Base-by-base conservation (phyloP, 805 yeast genomes). In the Lachancea lanzarotensis region DNA sequence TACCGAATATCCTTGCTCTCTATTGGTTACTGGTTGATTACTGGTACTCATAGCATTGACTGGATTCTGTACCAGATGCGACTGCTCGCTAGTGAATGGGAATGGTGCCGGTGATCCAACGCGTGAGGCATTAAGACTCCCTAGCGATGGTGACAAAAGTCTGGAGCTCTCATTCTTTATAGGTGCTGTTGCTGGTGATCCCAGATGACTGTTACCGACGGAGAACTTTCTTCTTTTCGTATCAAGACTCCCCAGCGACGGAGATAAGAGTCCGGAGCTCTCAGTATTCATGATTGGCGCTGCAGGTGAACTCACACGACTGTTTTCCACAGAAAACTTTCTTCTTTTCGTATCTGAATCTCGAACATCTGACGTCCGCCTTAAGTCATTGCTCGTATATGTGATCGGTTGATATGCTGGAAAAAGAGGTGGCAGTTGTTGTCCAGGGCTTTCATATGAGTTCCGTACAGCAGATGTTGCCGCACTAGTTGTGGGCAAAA, bases 331-430 rank as follows among this genome's bases (percentile, higher is more conserved):
- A 17, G 43, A 19, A 9, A 43, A 29, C 36, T 54, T 56, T 22
- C 64, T 55, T 41, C 56, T 57, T 48, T 60, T 62, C 13, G 47
- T 45, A 15, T 47, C 54, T 33, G 49, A 46, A 15, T 49, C 56
- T 20, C 47, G 30, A 10, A 47, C 51, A 34, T 54, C 50, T 18
- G 51, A 44, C 22, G 51, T 50, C 38, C 62, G 52, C 18, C 66
- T 56, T 11, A 60, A 43, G 48, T 58, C 55, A 48, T 64, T 61
- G 49, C 62, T 55, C 15, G 56, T 55, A 36, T 59, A 62, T 7
- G 66, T 63, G 29, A 63, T 60, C 2, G 67, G 67, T 30, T 58
- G 57, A 45, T 63, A 63, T 3, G 66, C 51, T 38, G 59, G 61
- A 8, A 59, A 36, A 15, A 65, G 59, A 12, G 67, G 67, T 25